Evolutionary conservation across 306 rosid genomes (phyloP), one percentile per base, ranked within the genome.

Genomic region (Lathyrus aphaca): DNA sequence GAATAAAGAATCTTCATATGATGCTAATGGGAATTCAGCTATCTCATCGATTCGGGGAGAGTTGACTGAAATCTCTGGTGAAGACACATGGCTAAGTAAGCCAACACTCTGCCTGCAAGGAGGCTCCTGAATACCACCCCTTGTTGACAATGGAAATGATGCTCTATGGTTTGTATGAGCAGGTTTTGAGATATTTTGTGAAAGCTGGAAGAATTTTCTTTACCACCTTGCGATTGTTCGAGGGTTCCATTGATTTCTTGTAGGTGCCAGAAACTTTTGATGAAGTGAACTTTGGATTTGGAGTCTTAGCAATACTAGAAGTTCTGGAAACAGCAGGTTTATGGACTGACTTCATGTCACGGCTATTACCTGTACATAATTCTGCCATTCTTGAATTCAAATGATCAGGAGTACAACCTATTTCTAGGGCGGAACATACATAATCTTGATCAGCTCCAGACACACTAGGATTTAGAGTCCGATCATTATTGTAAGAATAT

Each of bases 21-120:
- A 86, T 73, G 96, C 80, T 69, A 91, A 74, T 17, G 97, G 97
- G 69, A 95, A 95, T 79, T 95, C 99, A 66, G 96, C 97, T 42
- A 95, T 95, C 86, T 89, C 82, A 75, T 95, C 99, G 13, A 95
- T 95, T 14, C 96, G 88, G 32, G 99, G 99, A 56, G 99, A 87
- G 79, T 91, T 95, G 72, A 95, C 97, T 0, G 99, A 95, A 64
- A 95, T 84, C 60, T 95, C 90, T 3, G 89, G 97, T 12, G 99
- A 95, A 69, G 89, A 76, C 42, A 77, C 69, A 12, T 60, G 72
- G 68, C 86, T 80, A 68, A 91, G 85, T 19, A 87, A 44, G 56
- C 80, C 87, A 50, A 43, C 64, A 54, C 61, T 68, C 6, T 72
- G 59, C 74, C 81, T 57, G 76, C 58, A 50, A 71, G 81, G 77